A percentile compares a stretch with the other conserved stretches of the same genome.
Conservation (phyloP, 2,329 filamentous ascomycete species). For the Nemania sp. region DNA sequence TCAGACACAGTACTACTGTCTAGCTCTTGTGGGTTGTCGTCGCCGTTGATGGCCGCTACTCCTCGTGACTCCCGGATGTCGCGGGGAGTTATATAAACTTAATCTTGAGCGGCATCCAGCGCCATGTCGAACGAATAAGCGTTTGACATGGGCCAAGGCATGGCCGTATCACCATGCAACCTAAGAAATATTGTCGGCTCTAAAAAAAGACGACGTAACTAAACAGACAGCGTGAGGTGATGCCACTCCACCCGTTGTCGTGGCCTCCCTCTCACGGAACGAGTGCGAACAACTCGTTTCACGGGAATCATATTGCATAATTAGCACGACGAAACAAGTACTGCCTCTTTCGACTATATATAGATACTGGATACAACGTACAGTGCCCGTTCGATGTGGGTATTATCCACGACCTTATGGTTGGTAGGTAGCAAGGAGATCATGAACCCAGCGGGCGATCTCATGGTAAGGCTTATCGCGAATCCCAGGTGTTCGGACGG, state of each 20-base stretch:
- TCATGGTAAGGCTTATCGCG: constrained; percentile 18
- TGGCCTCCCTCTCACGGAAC: constrained; percentile 6
- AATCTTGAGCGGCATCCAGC: background rate
- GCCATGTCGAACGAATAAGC: background rate
- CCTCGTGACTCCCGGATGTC: background rate
- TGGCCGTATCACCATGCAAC: constrained; percentile 24
- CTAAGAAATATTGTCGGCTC: constrained; percentile 13
- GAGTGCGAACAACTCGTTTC: constrained; percentile 11
- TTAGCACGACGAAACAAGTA: constrained; percentile 21
- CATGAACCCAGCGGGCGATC: constrained; percentile 20
- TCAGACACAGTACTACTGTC: background rate
- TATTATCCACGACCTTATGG: constrained; percentile 6
- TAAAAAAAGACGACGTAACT: constrained; percentile 25
- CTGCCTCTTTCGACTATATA: constrained; percentile 28
- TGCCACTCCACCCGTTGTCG: constrained; percentile 11
- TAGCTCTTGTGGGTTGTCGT: background rate
- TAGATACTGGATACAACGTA: constrained; percentile 24
- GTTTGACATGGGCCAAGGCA: constrained; percentile 15
- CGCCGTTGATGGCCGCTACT: background rate
- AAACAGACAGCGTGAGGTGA: constrained; percentile 12
- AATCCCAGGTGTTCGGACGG: background rate
- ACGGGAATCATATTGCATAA: constrained; percentile 12
- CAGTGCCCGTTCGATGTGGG: constrained; percentile 8
- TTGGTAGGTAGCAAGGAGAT: constrained; percentile 13
- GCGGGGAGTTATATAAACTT: constrained; percentile 1